These are phyloP conservation scores for Leptodontidium sp. DNA, from an alignment of 2,329 filamentous ascomycete genomes.

Conservation along the genomic window DNA sequence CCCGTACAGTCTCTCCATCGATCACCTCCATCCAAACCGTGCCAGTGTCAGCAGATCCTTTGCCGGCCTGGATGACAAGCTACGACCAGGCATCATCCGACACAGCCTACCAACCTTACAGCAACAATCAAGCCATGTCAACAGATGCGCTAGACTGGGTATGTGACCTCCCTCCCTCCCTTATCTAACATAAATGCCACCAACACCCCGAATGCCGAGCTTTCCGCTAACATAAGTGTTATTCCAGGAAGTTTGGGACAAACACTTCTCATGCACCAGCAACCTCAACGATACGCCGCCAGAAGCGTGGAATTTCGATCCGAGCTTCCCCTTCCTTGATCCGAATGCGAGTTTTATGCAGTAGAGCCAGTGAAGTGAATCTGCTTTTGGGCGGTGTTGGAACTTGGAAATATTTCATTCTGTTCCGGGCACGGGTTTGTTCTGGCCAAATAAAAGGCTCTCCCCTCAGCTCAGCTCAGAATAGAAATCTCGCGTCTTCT, in stretches of 20 bases:
- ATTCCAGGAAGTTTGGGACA: conserved; percentile 36
- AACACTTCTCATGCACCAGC: conserved; percentile 27
- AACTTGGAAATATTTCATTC: too few relatives aligned
- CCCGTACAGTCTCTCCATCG: background rate
- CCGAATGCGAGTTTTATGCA: background rate
- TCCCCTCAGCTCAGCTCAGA: too few relatives aligned
- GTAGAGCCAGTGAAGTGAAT: conserved; percentile 43
- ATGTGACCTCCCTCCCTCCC: conserved; percentile 14
- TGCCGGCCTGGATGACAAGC: conserved; percentile 8
- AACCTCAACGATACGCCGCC: conserved; percentile 22
- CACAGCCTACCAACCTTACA: background rate
- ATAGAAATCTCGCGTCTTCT: too few relatives aligned
- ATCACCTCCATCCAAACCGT: background rate
- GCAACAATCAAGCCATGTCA: background rate
- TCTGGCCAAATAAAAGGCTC: too few relatives aligned
- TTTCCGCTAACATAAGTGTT: background rate
- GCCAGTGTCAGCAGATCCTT: background rate
- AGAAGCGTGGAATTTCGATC: conserved; percentile 31
- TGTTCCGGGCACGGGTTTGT: too few relatives aligned
- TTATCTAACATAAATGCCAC: background rate
- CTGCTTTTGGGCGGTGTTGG: too few relatives aligned
- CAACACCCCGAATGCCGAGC: background rate
- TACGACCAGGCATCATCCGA: background rate
- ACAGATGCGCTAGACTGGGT: conserved; percentile 33
- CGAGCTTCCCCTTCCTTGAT: conserved; percentile 10